Percentiles rank a stretch among this genome's conserved stretches.
phyloP scores from a whole-genome alignment of 78 protist species.

The Chrysochromulina parva region DNA sequence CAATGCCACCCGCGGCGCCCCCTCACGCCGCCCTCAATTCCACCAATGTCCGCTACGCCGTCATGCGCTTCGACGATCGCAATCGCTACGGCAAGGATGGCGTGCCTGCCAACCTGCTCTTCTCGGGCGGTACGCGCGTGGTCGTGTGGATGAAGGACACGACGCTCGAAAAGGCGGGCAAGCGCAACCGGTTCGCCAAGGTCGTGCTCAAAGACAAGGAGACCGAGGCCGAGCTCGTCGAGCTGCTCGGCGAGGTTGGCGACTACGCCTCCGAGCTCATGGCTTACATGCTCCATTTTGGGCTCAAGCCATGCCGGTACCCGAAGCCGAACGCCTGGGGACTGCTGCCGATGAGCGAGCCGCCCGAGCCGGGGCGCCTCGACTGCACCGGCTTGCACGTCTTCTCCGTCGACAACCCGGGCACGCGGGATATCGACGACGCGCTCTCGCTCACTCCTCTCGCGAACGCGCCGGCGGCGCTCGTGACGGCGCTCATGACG shows the following conservation, averaged over 20 bases:
- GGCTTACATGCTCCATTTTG: slow-evolving; percentile 23
- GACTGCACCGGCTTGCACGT: slow-evolving; percentile 23
- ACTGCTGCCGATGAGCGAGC: background rate
- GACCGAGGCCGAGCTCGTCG: slow-evolving; percentile 15
- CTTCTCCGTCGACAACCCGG: slow-evolving; percentile 33
- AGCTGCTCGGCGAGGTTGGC: slow-evolving; percentile 35
- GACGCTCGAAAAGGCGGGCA: background rate
- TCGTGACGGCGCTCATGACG: too few relatives aligned
- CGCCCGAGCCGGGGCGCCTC: background rate
- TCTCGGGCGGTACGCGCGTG: background rate
- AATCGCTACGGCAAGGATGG: background rate
- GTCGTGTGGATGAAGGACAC: background rate
- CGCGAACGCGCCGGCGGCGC: background rate
- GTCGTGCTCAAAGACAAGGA: background rate
- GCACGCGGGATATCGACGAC: slow-evolving; percentile 25
- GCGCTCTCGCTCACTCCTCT: background rate
- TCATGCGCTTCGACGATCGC: slow-evolving; percentile 10
- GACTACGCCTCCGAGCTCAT: slow-evolving; percentile 33
- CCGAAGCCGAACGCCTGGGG: background rate
- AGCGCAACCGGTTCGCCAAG: slow-evolving; percentile 49
- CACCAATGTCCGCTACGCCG: background rate
- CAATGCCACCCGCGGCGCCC: too few relatives aligned
- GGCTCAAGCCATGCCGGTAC: slow-evolving; percentile 30
- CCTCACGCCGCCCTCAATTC: too few relatives aligned
- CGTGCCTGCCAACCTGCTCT: background rate